phyloP scores from a whole-genome alignment of 2,329 filamentous ascomycete species.

The Botrytis medusae region DNA sequence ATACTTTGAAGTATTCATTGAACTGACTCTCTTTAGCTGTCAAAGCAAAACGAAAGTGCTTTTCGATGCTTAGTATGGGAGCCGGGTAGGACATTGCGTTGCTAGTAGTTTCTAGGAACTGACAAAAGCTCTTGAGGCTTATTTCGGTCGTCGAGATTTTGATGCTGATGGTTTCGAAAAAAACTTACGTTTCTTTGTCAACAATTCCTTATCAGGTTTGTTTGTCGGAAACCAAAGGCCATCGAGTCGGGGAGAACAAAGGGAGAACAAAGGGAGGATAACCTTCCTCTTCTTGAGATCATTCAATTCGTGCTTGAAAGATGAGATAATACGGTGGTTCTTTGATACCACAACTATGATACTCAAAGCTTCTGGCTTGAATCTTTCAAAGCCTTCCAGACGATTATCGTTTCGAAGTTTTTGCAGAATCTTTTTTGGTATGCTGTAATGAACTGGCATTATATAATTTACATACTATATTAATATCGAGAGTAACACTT shows the following conservation, averaged over 20 bases:
- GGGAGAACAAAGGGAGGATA: neutral
- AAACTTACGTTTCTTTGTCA: neutral
- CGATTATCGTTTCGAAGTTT: too few species aligned
- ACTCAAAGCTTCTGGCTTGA: neutral
- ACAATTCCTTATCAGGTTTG: neutral
- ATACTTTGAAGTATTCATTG: neutral
- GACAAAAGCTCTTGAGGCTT: neutral
- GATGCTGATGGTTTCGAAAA: neutral
- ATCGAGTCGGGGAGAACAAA: neutral
- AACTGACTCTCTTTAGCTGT: neutral
- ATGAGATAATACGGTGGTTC: neutral
- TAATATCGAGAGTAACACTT: accelerated
- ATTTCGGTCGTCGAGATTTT: neutral
- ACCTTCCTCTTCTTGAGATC: neutral
- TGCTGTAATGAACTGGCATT: too few species aligned
- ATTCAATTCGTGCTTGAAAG: neutral
- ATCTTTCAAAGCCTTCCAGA: neutral
- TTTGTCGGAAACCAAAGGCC: neutral
- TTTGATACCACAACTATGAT: neutral
- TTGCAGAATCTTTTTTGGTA: too few species aligned
- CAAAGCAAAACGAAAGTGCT: neutral
- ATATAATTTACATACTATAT: neutral
- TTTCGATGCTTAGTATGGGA: neutral
- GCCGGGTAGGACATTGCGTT: neutral
- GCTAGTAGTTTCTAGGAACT: neutral